phyloP scores from a whole-genome alignment of 2,329 filamentous ascomycete species.

The Aureobasidium sp. region DNA sequence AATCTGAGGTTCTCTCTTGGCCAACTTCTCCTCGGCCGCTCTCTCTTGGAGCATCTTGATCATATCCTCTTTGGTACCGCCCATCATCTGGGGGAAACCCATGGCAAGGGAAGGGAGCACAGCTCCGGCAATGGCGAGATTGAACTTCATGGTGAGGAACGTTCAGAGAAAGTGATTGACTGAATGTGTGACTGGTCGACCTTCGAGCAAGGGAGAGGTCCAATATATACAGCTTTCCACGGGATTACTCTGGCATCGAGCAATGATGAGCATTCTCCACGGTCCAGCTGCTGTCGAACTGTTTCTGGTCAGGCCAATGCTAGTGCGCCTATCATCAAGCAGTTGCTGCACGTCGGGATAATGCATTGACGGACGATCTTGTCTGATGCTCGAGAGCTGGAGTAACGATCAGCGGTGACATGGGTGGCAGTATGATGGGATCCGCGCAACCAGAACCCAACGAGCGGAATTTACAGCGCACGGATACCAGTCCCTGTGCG shows the following conservation, averaged over 20 bases:
- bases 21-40: background rate
- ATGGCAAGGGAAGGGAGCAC: constrained; percentile 7
- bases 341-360: background rate
- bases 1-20: background rate
- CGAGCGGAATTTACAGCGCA: background rate
- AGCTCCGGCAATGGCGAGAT: constrained; percentile 3
- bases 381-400: background rate
- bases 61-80: constrained; percentile 5
- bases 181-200: background rate
- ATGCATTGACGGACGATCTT: constrained; percentile 5
- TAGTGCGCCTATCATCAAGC: background rate
- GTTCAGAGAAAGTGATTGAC: background rate
- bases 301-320: background rate
- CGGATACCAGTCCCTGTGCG: background rate
- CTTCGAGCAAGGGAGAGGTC: background rate
- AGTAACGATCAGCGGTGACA: constrained; percentile 10
- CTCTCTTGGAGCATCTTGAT: constrained; percentile 3
- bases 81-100: constrained; percentile 11
- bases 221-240: background rate
- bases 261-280: background rate
- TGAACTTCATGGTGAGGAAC: constrained; percentile 10
- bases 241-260: background rate
- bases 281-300: background rate
- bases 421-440: background rate
- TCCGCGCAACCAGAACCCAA: background rate